Conservation (phyloP, 257 asterid species). For the Osmanthus fragrans region DNA sequence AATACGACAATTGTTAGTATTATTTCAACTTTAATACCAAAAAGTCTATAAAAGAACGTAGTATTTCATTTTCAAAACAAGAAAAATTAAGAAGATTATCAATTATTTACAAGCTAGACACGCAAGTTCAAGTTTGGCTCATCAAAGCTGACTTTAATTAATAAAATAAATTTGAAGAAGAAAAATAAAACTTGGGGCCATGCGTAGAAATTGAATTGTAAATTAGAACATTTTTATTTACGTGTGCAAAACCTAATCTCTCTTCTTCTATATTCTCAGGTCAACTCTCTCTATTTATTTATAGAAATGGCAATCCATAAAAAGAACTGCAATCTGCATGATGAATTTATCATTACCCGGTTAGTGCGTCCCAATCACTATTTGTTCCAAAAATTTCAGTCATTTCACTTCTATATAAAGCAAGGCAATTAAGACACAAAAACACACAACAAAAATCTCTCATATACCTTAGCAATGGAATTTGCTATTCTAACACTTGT, state of each 20-base stretch:
- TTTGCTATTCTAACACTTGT: conserved; percentile 19
- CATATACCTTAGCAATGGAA: conserved; percentile 28
- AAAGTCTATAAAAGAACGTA: not conserved
- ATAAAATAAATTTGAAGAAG: not conserved
- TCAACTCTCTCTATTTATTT: not conserved
- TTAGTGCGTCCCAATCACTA: not conserved
- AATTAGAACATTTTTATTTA: not conserved
- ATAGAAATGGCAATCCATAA: not conserved
- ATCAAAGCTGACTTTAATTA: not conserved
- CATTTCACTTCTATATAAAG: conserved; percentile 32
- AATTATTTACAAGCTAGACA: not conserved
- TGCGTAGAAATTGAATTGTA: not conserved
- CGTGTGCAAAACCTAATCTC: not conserved
- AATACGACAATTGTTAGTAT: not conserved
- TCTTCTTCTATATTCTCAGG: not conserved
- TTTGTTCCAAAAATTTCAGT: not conserved
- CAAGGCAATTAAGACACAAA: conserved; percentile 8
- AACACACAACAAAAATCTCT: conserved; percentile 11
- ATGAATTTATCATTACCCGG: not conserved
- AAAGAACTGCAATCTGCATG: not conserved
- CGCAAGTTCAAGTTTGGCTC: not conserved
- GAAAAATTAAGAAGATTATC: not conserved
- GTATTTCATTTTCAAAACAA: not conserved
- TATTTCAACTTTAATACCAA: not conserved
- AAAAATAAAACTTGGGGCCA: not conserved